Conservation (phyloP, 2,329 filamentous ascomycete genomes). For the Fusarium liriodendri region DNA sequence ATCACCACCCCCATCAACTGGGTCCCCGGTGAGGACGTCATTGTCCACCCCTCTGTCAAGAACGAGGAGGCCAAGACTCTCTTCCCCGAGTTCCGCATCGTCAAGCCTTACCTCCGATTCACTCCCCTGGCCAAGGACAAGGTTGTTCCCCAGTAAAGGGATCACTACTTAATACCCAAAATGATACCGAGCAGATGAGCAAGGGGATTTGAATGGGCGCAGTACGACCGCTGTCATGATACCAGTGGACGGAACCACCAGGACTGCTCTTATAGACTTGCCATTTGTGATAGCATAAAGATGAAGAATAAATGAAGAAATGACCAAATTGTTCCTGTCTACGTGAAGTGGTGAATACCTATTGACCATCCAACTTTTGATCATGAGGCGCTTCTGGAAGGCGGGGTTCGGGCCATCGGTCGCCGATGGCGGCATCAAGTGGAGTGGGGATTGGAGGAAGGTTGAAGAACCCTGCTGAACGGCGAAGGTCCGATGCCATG, state of each 20-base stretch:
- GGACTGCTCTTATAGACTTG: conserved; percentile 10
- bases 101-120: conserved; percentile 81
- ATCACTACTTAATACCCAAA: not conserved
- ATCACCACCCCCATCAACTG: conserved; percentile 93
- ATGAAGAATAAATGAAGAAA: conserved; percentile 42
- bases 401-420: conserved; percentile 30
- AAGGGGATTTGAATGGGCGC: conserved; percentile 3
- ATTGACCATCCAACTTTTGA: not conserved
- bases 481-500: not conserved
- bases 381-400: conserved; percentile 7
- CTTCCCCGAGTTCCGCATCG: conserved; percentile 79
- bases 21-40: conserved; percentile 89
- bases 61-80: conserved; percentile 89
- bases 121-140: conserved; percentile 71
- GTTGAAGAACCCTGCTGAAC: not conserved
- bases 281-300: conserved; percentile 34
- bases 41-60: conserved; percentile 85
- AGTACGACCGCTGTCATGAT: conserved; percentile 26
- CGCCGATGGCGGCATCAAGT: conserved; percentile 25
- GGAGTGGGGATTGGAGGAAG: conserved; percentile 9
- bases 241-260: conserved; percentile 24
- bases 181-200: conserved; percentile 43
- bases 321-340: conserved; percentile 9
- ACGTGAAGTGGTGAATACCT: too few species aligned
- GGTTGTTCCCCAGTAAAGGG: conserved; percentile 34